phyloP scores from a whole-genome alignment of 2,329 filamentous ascomycete species.

The Chaetomium sp. region DNA sequence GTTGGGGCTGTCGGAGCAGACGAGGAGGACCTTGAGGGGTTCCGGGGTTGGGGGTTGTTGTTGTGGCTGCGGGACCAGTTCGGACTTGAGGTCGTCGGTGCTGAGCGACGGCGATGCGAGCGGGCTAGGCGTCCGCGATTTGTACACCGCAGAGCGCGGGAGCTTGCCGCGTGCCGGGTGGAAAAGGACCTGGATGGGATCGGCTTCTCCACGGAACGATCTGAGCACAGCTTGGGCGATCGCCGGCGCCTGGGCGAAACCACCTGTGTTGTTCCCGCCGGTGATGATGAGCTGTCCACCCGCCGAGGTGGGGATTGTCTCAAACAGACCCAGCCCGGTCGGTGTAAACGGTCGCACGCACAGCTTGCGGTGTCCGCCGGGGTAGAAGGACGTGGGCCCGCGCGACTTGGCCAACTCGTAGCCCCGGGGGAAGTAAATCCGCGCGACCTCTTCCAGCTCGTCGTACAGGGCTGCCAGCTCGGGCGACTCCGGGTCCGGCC shows the following conservation, averaged over 20 bases:
- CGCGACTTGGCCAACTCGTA: not conserved
- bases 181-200: not conserved
- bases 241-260: not conserved
- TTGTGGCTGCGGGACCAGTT: not conserved
- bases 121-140: not conserved
- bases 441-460: not conserved
- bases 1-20: not conserved
- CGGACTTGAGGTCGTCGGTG: not conserved
- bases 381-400: not conserved
- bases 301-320: not conserved
- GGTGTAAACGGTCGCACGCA: not conserved
- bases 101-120: not conserved
- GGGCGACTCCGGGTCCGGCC: not conserved
- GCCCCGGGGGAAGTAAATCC: not conserved
- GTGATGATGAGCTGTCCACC: not conserved
- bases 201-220: not conserved
- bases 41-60: too few relatives aligned
- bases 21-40: too few relatives aligned
- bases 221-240: not conserved
- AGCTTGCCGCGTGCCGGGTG: conserved; percentile 1
- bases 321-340: not conserved
- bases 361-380: not conserved
- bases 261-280: conserved; percentile 1
- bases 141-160: not conserved
- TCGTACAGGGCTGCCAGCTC: not conserved